Evolutionary conservation across 257 asterid genomes (phyloP).

Genomic region (Nicotiana sylvestris): DNA sequence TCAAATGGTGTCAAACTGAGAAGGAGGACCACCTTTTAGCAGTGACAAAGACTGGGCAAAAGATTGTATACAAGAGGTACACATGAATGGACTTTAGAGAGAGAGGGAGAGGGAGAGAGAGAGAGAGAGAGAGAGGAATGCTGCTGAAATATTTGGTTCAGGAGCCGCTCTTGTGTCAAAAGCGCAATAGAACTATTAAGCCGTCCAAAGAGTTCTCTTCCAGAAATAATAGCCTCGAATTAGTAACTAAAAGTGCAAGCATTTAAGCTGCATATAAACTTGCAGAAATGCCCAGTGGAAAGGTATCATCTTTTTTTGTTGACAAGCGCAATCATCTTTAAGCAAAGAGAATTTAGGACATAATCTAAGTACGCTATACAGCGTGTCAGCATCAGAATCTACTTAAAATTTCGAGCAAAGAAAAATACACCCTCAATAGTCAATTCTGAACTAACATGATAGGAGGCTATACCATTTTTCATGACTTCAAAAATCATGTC

Average conservation of each 20-base stretch:
- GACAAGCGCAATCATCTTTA: background rate
- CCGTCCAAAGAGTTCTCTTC: background rate
- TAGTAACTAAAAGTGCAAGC: background rate
- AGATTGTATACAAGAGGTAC: background rate
- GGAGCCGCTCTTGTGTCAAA: background rate
- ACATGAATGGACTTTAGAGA: background rate
- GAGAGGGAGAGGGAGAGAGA: background rate
- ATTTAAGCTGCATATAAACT: background rate
- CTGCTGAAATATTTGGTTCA: background rate
- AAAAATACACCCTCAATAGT: background rate
- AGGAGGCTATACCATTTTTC: conserved; percentile 72
- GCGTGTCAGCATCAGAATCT: background rate
- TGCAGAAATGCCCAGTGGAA: background rate
- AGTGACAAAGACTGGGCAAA: background rate
- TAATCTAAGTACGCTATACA: background rate
- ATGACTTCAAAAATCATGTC: conserved; percentile 96
- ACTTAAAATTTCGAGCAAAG: background rate
- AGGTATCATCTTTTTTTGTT: background rate
- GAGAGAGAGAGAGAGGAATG: background rate
- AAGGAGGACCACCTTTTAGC: background rate
- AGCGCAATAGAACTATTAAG: background rate
- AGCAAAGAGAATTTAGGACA: background rate
- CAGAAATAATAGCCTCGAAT: background rate
- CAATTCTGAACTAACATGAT: background rate
- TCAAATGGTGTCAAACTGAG: background rate